These are phyloP conservation scores for Saccharum spontaneum DNA, from an alignment of 176 grass and related monocot genomes.

Conservation along the genomic window DNA sequence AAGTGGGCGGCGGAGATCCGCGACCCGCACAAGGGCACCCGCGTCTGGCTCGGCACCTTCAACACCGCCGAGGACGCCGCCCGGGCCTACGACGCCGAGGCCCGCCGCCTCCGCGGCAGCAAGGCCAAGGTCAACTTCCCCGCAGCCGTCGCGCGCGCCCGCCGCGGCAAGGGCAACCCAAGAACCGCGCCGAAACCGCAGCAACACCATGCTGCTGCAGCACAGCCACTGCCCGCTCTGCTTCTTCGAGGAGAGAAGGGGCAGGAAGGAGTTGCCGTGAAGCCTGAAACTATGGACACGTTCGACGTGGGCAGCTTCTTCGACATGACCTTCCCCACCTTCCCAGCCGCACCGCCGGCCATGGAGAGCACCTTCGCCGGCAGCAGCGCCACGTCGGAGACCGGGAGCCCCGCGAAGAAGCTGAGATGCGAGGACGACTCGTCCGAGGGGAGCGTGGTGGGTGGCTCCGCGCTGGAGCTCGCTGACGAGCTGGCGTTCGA, in stretches of 20 bases:
- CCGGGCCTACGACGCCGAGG: slow-evolving; percentile 65
- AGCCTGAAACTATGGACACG: background rate
- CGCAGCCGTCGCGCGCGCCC: background rate
- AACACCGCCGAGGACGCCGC: slow-evolving; percentile 66
- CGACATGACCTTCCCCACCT: slow-evolving; percentile 8
- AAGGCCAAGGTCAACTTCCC: slow-evolving; percentile 92
- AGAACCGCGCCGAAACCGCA: background rate
- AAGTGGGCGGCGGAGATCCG: slow-evolving; percentile 93
- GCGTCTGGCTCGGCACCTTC: slow-evolving; percentile 94
- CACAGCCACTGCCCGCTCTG: background rate
- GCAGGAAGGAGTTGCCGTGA: background rate
- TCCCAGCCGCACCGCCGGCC: background rate
- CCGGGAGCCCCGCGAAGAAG: slow-evolving; percentile 7
- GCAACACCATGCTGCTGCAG: background rate
- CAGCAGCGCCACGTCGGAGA: background rate
- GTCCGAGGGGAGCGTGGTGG: background rate
- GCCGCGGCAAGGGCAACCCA: background rate
- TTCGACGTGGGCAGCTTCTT: slow-evolving; percentile 9
- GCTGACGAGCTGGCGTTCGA: slow-evolving; percentile 49
- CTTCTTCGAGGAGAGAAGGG: background rate
- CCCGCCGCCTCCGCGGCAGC: slow-evolving; percentile 65
- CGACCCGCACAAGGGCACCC: slow-evolving; percentile 74
- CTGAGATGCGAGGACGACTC: background rate
- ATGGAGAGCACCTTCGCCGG: slow-evolving; percentile 24
- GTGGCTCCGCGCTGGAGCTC: slow-evolving; percentile 10